Base-by-base conservation (phyloP, 148 eudicot species). In the Rhododendron williamsianum region DNA sequence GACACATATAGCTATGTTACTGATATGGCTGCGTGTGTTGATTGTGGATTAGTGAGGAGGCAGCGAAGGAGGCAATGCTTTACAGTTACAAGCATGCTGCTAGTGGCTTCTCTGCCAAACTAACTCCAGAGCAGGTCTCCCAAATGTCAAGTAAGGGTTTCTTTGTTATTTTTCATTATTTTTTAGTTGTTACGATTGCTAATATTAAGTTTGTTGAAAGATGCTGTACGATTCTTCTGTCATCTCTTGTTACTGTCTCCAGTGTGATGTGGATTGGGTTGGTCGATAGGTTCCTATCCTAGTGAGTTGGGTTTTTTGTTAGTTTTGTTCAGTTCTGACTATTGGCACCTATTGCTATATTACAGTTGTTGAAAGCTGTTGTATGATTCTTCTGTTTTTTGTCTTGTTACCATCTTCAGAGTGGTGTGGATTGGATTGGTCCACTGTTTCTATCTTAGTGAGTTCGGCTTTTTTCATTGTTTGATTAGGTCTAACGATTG, bases 81-180 rank as follows among this genome's bases (percentile, higher is more conserved):
- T 91, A 91, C 72, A 87, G 90, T 77, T 92, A 91, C 94, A 91
- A 87, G 89, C 87, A 80, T 72, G 92, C 90, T 45, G 89, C 91
- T 6, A 90, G 89, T 81, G 93, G 92, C 21, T 92, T 92, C 88
- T 85, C 94, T 1, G 94, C 94, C 81, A 90, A 90, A 85, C 89
- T 92, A 33, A 92, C 91, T 63, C 88, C 90, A n/a, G 89, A 84
- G 71, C 91, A 92, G 87, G 92, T 86, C 36, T 84, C 87, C 4
- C 76, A 90, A 90, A 85, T 92, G 33, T 63, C 90, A 86, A 86
- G 94, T 91, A 90, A 78, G 90, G 4, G 73, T 69, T 65, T 73
- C 56, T 65, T 8, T 9, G 11, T 8, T 65, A 1, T 65, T n/a
- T 23, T n/a, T 65, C 12, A 10, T 67, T 76, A 18, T 36, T 65